Base-by-base conservation (phyloP, 2,329 filamentous ascomycete genomes). In the Saccharata proteae region DNA sequence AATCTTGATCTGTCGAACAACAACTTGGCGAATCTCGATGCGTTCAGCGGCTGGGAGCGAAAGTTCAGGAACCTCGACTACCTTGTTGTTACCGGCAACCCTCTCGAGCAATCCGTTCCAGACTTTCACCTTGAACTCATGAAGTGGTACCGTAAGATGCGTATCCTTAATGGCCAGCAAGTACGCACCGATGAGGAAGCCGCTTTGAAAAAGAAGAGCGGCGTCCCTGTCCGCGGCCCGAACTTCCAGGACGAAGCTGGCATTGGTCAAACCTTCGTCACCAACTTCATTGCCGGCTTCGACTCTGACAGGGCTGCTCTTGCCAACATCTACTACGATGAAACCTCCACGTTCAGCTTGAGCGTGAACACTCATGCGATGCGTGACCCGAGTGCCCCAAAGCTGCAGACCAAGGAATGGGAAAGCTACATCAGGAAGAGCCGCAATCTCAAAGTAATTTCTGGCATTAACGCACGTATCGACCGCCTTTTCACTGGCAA, bases 1-100 rank as follows among this genome's bases (percentile, higher is more conserved):
- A 86, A 93, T 42, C 72, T 98, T 9, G 88, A 94, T 43, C 69
- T 96, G 16, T 90, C 83, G 33, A 73, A 77, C 49, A 96, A 96
- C 57, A 71, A 76, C 23, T 73, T 98, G 44, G 64, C 68, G 36
- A 73, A 71, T 30, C 56, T 84, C 30, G 71, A 74, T 35, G 69
- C 71, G 7, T 56, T 98, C 27, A 69, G 75, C 31, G 69, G 65
- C 18, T 94, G 85, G 85, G 77, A 77, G 38, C 72, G 75, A 48
- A 83, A 80, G 34, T 86, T 96, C 47, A 74, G 68, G 31, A 64
- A 74, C 35, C 67, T 96, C 8, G 76, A 93, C 48, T 86, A 86
- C 31, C 67, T 98, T 2, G 74, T 92, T 38, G 61, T 93, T 39
- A 68, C 69, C 7, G 77, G 73, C 30, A 93, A 92, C 43, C 82